Evolutionary conservation across 1,139 yeast genomes (phyloP), one percentile per base, ranked within the genome.

Genomic region (Debaryomyces subglobosus): DNA sequence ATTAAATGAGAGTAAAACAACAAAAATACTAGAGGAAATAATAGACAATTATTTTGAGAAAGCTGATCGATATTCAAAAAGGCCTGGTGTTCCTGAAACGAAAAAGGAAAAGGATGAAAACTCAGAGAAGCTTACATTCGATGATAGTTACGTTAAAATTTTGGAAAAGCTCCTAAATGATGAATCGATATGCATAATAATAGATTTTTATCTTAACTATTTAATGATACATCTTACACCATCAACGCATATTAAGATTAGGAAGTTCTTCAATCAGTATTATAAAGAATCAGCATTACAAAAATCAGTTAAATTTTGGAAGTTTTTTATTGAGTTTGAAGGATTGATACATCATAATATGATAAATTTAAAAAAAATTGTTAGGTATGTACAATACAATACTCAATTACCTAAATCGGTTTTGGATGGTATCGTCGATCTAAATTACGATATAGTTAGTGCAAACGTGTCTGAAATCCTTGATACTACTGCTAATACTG

Each of bases 231-330:
- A 41, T 9, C 21, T 40, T 1, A 38, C 45, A 10, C 25, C 39
- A 3, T 34, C 48, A 6, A 40, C 45, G 5, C 34, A 40, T 15
- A 16, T 21, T 1, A 38, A 39, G 25, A 49, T 62, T 12, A 55
- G 85, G 48, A 71, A 69, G 42, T 66, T 77, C 37, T 74, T 81
- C 53, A 72, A 75, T 50, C 61, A 62, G 12, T 76, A 71, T 53
- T 67, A 78, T 50, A 68, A 68, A 23, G 65, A 69, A 20, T 61
- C 66, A 2, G 57, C 69, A 2, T 57, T 84, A 30, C 64, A 65
- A 43, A 59, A 66, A 4, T 79, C 83, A 1, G 62, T 64, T 3
- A 60, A 71, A 20, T 86, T 84, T 54, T 86, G 91, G 91, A 63
- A 67, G 16, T 74, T 77, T 42, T 82, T 67, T 52, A 73, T 85